Base-by-base conservation (phyloP, 371 early-diverging fungal species). In the Mortierella polycephala region DNA sequence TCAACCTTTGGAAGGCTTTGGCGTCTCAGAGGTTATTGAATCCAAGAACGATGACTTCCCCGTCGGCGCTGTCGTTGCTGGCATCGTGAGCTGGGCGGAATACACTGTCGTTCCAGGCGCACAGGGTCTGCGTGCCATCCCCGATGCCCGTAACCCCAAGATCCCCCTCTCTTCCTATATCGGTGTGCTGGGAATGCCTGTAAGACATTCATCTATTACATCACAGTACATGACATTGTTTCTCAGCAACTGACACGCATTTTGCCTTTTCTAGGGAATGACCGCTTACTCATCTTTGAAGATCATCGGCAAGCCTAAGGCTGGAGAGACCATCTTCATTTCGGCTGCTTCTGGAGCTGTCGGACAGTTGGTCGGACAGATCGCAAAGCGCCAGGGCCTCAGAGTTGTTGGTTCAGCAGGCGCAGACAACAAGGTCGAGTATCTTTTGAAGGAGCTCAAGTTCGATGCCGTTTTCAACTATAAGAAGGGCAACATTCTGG, bases 391-490 rank as follows among this genome's bases (percentile, higher is more conserved):
- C 16, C 82, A 66, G 39, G 90, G 89, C 0, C 77, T 87, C 58
- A 76, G 83, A 7, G 93, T 93, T 7, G 83, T 94, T 40, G 94
- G 92, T 7, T 82, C 83, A 5, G 92, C 90, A 8, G 92, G 92
- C 0, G 77, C 85, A 14, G 92, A 92, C 65, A 90, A 89, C 11
- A 94, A 93, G 79, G 89, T 91, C 49, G 82, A 83, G 23, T 86
- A 76, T 65, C 75, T 92, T 42, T 69, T 84, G 63, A 81, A 85
- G 20, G 84, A 81, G 12, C 67, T 89, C 54, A 85, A 86, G 20
- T 88, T 89, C 44, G 90, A 92, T 73, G 90, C 75, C 8, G 94
- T 89, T 7, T 92, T 93, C 86, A 93, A 92, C 84, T 92, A 92
- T 88, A 92, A 91, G 83, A 90, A 84, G 7, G 84, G 80, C 30